Evolutionary conservation across 129 eudicot species (phyloP).

Genomic region (Deinandra increscens): DNA sequence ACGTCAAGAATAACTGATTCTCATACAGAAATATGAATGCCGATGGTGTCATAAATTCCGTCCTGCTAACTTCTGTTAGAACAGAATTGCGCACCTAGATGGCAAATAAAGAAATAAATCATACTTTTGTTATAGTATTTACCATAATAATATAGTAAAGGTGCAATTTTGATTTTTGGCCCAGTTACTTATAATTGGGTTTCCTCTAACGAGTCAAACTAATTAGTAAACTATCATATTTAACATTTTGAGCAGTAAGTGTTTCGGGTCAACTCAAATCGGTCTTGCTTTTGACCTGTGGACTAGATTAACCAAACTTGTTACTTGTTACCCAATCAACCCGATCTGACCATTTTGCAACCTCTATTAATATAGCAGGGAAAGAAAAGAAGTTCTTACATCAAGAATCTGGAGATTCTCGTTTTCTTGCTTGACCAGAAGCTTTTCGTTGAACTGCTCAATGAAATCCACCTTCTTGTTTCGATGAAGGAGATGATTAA

Average conservation of each 20-base stretch:
- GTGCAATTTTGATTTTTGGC: background rate
- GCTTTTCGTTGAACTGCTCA: conserved; percentile 90
- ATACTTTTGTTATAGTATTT: background rate
- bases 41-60: conserved; percentile 92
- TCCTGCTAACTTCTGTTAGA: conserved; percentile 75
- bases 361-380: background rate
- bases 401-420: conserved; percentile 88
- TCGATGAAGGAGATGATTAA: conserved; percentile 85
- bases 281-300: background rate
- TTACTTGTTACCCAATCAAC: background rate
- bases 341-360: background rate
- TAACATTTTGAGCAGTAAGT: background rate
- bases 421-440: conserved; percentile 90
- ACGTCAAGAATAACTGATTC: conserved; percentile 79
- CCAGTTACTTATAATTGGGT: background rate
- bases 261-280: background rate
- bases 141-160: background rate
- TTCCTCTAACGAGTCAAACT: background rate
- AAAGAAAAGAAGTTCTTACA: conserved; percentile 36
- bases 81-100: conserved; percentile 66
- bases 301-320: background rate
- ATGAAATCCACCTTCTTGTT: conserved; percentile 89
- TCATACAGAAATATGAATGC: conserved; percentile 86
- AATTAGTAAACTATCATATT: background rate
- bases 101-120: background rate